Evolutionary conservation across 345 rosid species (phyloP).

Genomic region (Eutrema yunnanense): DNA sequence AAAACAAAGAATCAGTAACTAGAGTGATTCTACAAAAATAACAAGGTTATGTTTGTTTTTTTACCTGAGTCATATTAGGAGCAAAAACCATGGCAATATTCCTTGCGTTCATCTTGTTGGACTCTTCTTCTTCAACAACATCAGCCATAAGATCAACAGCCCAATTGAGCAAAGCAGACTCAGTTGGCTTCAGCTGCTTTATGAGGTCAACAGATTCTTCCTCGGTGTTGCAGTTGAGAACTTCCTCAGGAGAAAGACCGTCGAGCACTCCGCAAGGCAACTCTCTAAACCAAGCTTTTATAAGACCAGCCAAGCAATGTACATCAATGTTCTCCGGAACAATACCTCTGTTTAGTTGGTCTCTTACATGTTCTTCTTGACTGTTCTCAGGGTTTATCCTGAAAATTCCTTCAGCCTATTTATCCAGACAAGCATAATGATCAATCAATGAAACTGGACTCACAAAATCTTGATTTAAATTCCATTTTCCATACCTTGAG

Average conservation of each 20-base stretch:
- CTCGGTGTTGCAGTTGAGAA: constrained; percentile 76
- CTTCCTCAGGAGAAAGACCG: constrained; percentile 92
- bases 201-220: constrained; percentile 69
- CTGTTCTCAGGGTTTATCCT: constrained; percentile 97
- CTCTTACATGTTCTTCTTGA: constrained; percentile 86
- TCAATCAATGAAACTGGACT: neutral
- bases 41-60: neutral
- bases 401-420: constrained; percentile 90
- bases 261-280: constrained; percentile 94
- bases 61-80: constrained; percentile 95
- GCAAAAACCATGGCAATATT: constrained; percentile 96
- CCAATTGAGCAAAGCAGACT: constrained; percentile 83
- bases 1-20: constrained; percentile 7
- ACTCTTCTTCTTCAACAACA: constrained; percentile 87
- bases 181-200: constrained; percentile 81
- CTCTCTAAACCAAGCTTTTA: constrained; percentile 98
- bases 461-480: neutral
- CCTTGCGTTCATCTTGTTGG: constrained; percentile 90
- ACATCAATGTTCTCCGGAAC: constrained; percentile 84
- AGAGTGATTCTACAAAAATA: neutral
- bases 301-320: constrained; percentile 92
- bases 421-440: neutral
- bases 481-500: constrained; percentile 49
- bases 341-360: constrained; percentile 82
- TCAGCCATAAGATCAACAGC: constrained; percentile 94